Conservation (phyloP, 2,329 filamentous ascomycete species). For the Clarireedia monteithiana region DNA sequence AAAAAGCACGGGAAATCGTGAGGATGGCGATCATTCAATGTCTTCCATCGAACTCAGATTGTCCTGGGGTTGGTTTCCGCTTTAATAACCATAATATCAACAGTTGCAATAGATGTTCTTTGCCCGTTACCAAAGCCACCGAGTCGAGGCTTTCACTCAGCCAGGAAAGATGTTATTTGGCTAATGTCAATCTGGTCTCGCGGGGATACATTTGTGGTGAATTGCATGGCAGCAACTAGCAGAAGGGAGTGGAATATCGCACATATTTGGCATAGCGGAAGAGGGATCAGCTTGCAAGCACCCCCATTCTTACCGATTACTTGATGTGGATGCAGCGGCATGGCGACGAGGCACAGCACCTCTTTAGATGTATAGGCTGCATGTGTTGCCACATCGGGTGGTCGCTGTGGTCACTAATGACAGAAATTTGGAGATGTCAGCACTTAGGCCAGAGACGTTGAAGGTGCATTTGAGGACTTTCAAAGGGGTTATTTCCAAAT, state of each 20-base stretch:
- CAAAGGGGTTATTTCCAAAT: conserved; percentile 1
- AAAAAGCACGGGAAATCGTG: conserved; percentile 1
- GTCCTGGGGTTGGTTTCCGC: conserved; percentile 1
- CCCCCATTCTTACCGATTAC: conserved; percentile 9
- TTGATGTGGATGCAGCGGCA: conserved; percentile 9
- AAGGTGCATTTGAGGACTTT: not conserved
- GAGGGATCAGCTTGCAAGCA: conserved; percentile 8
- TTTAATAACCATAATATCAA: conserved; percentile 5
- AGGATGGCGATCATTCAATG: conserved; percentile 5
- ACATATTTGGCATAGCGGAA: conserved; percentile 3
- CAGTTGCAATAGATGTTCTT: conserved; percentile 1
- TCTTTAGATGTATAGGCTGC: conserved; percentile 3
- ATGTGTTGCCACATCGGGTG: conserved; percentile 7
- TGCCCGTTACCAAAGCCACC: conserved; percentile 3
- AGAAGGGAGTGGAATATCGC: conserved; percentile 3
- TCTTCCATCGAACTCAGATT: conserved; percentile 2
- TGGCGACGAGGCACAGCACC: conserved; percentile 8
- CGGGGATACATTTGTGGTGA: conserved; percentile 4
- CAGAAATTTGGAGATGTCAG: conserved; percentile 6
- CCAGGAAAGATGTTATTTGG: conserved; percentile 4
- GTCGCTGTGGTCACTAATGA: conserved; percentile 4
- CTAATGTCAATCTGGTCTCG: not conserved
- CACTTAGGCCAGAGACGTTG: conserved; percentile 7
- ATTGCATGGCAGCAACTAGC: conserved; percentile 1
- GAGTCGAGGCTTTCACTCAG: not conserved